Evolutionary conservation across 2,329 filamentous ascomycete genomes (phyloP), one percentile per base, ranked within the genome.

Genomic region (Claviceps citrina): DNA sequence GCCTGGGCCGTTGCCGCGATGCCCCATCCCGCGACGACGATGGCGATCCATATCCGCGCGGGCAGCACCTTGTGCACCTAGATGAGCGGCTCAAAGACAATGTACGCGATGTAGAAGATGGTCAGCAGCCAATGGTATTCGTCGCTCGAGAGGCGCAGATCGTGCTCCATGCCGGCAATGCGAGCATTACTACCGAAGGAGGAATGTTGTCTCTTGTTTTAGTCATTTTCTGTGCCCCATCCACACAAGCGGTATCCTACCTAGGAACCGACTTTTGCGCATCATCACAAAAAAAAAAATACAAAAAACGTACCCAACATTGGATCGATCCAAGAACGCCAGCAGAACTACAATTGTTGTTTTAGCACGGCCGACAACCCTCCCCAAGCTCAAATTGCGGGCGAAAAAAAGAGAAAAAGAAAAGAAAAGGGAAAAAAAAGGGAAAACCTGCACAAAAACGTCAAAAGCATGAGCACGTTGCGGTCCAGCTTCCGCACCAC

Each of bases 1-100:
- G 59, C 63, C 46, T 67, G 64, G 2, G 67, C 43, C 19, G 54
- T 36, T 61, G 58, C 41, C 0, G 40, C 30, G n/a, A 42, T 20
- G 18, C 44, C 46, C 39, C 41, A 48, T 31, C 42, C 41, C 6
- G 41, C 31, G 16, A 44, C 40, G 9, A 45, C 35, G 3, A 42
- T 31, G 2, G 43, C 25, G 6, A 42, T 32, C 43, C 43, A 44
- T 10, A 34, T 12, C 12, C 38, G 40, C 2, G 43, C 15, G 27
- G 40, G 36, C 19, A 44, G 8, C n/a, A 48, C 19, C 30, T 43
- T 47, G 35, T 31, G 33, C 7, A 46, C 24, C 10, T 47, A 27
- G 13, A 45, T 37, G 34, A 45, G 46, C 13, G 46, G 41, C 31
- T 48, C 45, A 10, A 45, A 44, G 7, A 46, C 3, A 24, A 47